Base-by-base conservation (phyloP, 257 asterid species). In the Craterostigma plantagineum region DNA sequence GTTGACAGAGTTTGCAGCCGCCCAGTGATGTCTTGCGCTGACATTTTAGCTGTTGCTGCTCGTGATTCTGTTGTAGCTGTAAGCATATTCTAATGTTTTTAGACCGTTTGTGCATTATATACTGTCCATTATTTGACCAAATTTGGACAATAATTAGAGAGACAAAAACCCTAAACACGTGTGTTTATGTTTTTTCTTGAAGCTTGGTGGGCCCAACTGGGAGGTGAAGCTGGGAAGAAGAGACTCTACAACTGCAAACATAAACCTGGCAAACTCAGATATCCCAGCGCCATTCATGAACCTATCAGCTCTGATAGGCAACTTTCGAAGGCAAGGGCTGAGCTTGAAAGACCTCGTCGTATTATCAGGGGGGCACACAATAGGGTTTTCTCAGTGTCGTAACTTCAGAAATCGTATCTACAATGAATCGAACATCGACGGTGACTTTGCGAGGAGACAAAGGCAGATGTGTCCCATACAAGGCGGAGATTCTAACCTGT, bases 11-110 rank as follows among this genome's bases (percentile, higher is more conserved):
- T 33, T 9, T 72, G 90, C 50, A 46, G 59, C 0, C 42, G 60
- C n/a, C 57, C 57, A 0, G 56, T 67, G 8, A 72, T 72, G 0
- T 69, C 83, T 0, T 76, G 90, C 36, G 83, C 75, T 0, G 83
- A 76, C 12, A 62, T 76, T 12, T 10, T 76, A 4, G 73, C 83
- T 0, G 58, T 69, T 10, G 79, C 75, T 10, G 90, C 90, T 4
- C 69, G 73, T 36, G 90, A 76, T 50, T 70, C 83, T 0, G 71
- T 73, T 0, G 61, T 64, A 41, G 56, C 55, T 15, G 81, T 56
- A 2, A 0, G 42, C 49, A 4, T 18, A n/a, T n/a, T n/a, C n/a
- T 60, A 2, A 23, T 23, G 6, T 23, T 2, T 23, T 23, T 2
- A 23, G n/a, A n/a, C 30, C 30, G 2, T 23, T 23, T 6, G 30